These are phyloP conservation scores for Rosa lucieae DNA, from an alignment of 306 rosid species.

Conservation along the genomic window DNA sequence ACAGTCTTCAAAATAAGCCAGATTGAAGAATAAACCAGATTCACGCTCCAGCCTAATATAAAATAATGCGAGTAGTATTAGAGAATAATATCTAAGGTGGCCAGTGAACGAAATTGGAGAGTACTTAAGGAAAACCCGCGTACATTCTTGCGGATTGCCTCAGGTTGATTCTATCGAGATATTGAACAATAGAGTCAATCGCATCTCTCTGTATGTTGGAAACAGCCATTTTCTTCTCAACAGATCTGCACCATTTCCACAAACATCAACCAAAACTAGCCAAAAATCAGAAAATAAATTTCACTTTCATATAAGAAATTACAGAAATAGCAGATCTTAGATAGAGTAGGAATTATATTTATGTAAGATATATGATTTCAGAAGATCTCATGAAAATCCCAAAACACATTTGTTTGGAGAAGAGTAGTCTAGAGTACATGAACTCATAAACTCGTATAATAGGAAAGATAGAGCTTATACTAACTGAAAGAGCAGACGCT, in stretches of 20 bases:
- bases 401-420: not conserved
- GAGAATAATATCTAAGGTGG: not conserved
- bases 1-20: constrained; percentile 4
- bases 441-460: not conserved
- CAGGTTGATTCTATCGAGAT: not conserved
- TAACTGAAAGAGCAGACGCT: not conserved
- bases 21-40: constrained; percentile 11
- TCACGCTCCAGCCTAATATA: not conserved
- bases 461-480: not conserved
- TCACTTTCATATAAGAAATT: not conserved
- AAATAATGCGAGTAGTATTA: not conserved
- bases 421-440: not conserved
- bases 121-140: not conserved
- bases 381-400: not conserved
- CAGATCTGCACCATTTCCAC: not conserved
- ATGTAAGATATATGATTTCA: not conserved
- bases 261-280: not conserved
- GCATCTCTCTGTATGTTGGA: not conserved
- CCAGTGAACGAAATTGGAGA: not conserved
- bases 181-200: not conserved
- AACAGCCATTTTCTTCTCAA: not conserved
- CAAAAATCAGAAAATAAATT: not conserved
- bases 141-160: not conserved
- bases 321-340: not conserved
- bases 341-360: not conserved